Conservation (phyloP, 805 yeast species). For the Yamadazyma ubonensis region DNA sequence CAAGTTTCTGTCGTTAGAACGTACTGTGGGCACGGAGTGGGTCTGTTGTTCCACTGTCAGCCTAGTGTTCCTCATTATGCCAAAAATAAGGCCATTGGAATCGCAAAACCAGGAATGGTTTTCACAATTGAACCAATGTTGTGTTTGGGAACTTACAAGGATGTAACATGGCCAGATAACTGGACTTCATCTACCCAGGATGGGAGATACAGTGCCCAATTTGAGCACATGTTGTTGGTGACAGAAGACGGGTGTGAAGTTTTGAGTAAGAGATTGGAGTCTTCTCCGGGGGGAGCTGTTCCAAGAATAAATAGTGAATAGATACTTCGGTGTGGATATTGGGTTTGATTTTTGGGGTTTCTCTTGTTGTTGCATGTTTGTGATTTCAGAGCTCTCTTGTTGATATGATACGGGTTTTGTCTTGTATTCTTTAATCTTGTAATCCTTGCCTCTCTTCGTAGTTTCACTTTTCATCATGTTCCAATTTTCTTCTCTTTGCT, state of each 20-base stretch:
- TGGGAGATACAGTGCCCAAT: constrained; percentile 89
- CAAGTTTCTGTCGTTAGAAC: constrained; percentile 85
- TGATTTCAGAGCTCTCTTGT: too few species aligned
- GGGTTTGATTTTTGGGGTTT: too few species aligned
- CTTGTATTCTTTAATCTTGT: too few species aligned
- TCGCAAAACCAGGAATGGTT: constrained; percentile 92
- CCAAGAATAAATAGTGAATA: constrained; percentile 51
- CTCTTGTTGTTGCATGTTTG: too few species aligned
- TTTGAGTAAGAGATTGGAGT: constrained; percentile 73
- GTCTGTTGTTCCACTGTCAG: constrained; percentile 81
- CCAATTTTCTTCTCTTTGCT: too few species aligned
- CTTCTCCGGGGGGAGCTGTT: constrained; percentile 87
- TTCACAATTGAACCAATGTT: constrained; percentile 99
- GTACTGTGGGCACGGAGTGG: constrained; percentile 93
- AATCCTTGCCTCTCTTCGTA: too few species aligned
- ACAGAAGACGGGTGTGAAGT: constrained; percentile 94
- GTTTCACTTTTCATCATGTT: too few species aligned
- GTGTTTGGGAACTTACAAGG: constrained; percentile 77
- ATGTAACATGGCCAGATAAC: constrained; percentile 91
- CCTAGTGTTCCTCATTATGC: constrained; percentile 96
- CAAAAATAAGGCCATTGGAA: constrained; percentile 87
- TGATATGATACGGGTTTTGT: too few species aligned
- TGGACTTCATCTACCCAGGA: constrained; percentile 95
- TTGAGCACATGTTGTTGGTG: constrained; percentile 88
- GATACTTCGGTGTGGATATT: too few species aligned